Conservation (phyloP, 495 filamentous ascomycete genomes). For the Lasiosphaeris hirsuta region DNA sequence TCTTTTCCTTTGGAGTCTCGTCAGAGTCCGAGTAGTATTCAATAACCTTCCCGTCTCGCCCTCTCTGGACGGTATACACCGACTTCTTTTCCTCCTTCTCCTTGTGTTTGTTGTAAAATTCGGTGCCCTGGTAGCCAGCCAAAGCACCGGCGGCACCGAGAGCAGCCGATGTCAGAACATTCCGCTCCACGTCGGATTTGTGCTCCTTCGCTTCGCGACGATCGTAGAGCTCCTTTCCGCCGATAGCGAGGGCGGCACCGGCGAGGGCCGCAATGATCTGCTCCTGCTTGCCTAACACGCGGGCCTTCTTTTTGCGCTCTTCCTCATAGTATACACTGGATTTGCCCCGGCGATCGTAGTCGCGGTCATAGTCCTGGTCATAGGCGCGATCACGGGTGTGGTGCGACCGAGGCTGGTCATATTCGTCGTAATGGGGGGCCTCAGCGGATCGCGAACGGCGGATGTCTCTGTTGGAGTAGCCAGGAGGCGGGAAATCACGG, state of each 20-base stretch:
- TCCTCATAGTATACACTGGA: conserved; percentile 40
- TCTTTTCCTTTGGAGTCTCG: conserved; percentile 45
- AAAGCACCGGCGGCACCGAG: conserved; percentile 53
- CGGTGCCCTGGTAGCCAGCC: conserved; percentile 53
- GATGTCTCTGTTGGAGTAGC: conserved; percentile 48
- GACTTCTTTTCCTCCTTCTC: conserved; percentile 47
- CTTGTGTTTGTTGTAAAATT: conserved; percentile 51
- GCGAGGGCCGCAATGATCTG: conserved; percentile 56
- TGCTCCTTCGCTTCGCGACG: conserved; percentile 49
- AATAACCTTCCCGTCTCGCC: conserved; percentile 39
- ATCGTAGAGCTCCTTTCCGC: conserved; percentile 55
- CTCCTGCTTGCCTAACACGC: conserved; percentile 52
- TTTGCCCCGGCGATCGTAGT: conserved; percentile 40
- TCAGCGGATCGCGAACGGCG: conserved; percentile 51
- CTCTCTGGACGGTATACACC: conserved; percentile 36
- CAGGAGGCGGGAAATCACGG: conserved; percentile 64
- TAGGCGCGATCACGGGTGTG: conserved; percentile 27
- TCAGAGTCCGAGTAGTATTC: conserved; percentile 55
- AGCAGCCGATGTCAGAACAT: conserved; percentile 49
- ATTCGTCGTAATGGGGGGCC: conserved; percentile 41
- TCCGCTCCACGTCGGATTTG: conserved; percentile 44
- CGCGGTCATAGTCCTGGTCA: conserved; percentile 34
- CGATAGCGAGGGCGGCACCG: conserved; percentile 50
- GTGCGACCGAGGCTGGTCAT: conserved; percentile 39
- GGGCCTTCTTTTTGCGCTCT: conserved; percentile 44